Conservation (phyloP, 2,329 filamentous ascomycete species). For the Aspergillaceae sp. region DNA sequence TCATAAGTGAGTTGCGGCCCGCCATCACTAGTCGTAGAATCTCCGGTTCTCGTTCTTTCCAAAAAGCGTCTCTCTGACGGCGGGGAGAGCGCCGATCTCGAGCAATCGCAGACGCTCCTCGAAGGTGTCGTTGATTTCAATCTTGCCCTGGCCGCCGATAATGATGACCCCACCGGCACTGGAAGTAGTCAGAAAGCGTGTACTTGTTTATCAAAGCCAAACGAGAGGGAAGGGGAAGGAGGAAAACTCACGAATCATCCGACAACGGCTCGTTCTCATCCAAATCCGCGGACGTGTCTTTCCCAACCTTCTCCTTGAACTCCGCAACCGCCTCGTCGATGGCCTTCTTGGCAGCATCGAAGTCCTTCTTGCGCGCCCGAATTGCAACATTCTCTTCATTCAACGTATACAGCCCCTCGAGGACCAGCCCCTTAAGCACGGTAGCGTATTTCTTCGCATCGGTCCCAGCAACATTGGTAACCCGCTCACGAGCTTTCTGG, state of each 20-base stretch:
- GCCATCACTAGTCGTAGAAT: constrained; percentile 66
- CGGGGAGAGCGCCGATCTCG: constrained; percentile 74
- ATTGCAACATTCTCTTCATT: constrained; percentile 69
- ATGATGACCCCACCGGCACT: constrained; percentile 80
- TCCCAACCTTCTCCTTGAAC: constrained; percentile 70
- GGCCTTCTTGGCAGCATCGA: constrained; percentile 65
- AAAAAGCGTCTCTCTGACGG: constrained; percentile 77
- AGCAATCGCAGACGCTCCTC: constrained; percentile 82
- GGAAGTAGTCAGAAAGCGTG: constrained; percentile 6
- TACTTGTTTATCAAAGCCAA: neutral
- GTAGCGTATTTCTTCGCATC: constrained; percentile 57
- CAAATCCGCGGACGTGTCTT: constrained; percentile 60
- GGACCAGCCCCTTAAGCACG: constrained; percentile 68
- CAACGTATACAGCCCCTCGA: constrained; percentile 85
- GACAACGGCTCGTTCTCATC: constrained; percentile 73
- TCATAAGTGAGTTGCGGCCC: too few species aligned
- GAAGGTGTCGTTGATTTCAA: constrained; percentile 97
- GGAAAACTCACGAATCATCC: constrained; percentile 65
- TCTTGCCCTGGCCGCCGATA: constrained; percentile 78
- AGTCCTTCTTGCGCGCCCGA: constrained; percentile 71
- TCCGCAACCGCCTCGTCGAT: constrained; percentile 67
- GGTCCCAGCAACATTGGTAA: constrained; percentile 53
- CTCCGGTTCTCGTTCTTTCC: constrained; percentile 92
- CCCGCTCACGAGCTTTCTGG: constrained; percentile 64
- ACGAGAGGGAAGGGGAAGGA: constrained; percentile 14